phyloP scores from a whole-genome alignment of 1,284 basidiomycete species.

The Schizophyllum commune region DNA sequence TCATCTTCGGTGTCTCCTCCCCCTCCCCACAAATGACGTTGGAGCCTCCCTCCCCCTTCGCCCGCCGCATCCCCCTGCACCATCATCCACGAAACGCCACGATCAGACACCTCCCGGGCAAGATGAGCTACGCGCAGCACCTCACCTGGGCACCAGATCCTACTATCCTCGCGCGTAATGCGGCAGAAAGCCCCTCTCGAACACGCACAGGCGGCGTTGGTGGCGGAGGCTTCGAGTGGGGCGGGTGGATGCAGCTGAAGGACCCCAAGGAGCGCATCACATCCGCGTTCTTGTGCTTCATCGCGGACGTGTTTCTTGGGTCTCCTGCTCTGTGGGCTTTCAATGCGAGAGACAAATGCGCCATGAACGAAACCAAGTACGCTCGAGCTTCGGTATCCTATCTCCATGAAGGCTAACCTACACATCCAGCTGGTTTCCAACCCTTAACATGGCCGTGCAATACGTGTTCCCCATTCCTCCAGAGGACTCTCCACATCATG shows the following conservation, averaged over 20 bases:
- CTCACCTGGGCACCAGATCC: constrained; percentile 33
- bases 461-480: constrained; percentile 51
- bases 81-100: constrained; percentile 36
- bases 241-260: constrained; percentile 44
- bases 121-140: constrained; percentile 17
- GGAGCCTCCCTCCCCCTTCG: constrained; percentile 42
- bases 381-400: too few relatives aligned
- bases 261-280: constrained; percentile 36
- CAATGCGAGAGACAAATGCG: not conserved
- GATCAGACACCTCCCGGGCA: constrained; percentile 6
- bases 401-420: too few relatives aligned
- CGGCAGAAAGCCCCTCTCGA: constrained; percentile 24
- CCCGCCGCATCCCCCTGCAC: constrained; percentile 46
- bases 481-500: constrained; percentile 24
- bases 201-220: constrained; percentile 30
- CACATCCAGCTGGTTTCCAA: constrained; percentile 47
- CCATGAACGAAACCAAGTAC: too few relatives aligned
- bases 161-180: constrained; percentile 30
- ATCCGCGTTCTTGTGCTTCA: constrained; percentile 40
- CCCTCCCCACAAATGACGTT: constrained; percentile 28
- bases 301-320: constrained; percentile 44
- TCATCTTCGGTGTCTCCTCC: constrained; percentile 46
- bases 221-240: constrained; percentile 47
- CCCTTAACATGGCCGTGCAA: constrained; percentile 48
- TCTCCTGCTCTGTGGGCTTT: constrained; percentile 36